Base-by-base conservation (phyloP, 2,329 filamentous ascomycete species). In the Aspergillus sp. region DNA sequence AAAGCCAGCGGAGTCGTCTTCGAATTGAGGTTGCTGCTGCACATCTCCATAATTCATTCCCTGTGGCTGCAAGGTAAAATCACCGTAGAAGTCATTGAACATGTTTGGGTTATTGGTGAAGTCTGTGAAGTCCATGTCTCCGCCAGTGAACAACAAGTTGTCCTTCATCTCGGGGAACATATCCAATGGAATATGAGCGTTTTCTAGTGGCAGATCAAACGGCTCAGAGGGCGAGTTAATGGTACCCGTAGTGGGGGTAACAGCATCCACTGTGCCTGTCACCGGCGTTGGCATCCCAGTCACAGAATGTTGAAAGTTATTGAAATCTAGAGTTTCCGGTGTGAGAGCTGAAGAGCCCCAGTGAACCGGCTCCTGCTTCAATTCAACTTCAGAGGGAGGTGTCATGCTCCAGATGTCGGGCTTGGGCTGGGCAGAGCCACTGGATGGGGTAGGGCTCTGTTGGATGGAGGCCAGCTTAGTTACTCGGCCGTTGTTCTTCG, bases 401-500 rank as follows among this genome's bases (percentile, higher is more conserved):
- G 56, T 49, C 52, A 58, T 51, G 35, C 52, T 53, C 56, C 56
- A 58, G 12, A 45, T n/a, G 11, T 54, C 56, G 37, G 45, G 56
- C 54, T 52, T 56, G 15, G 43, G 47, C 17, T 55, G 57, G 41
- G 37, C 57, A 40, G 51, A 41, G 41, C 40, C 51, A 41, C 35
- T 52, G 43, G 56, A 55, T 6, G 56, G 56, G 14, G 56, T 37
- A 35, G 56, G 46, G 39, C 51, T 55, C 27, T 58, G 60, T 31
- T 60, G 60, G 7, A 44, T 44, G 15, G 56, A 49, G 9, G 47
- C 52, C 15, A 49, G 52, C 40, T 62, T 63, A 41, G 27, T 57
- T 39, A 37, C 57, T 47, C 89, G 90, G 72, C 90, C 90, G 70
- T 96, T 96, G 74, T 89, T 93, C 84, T 97, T 97, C 59, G 91